Evolutionary conservation across 768 basidiomycete species (phyloP).

Genomic region (Tulasnella sp.): DNA sequence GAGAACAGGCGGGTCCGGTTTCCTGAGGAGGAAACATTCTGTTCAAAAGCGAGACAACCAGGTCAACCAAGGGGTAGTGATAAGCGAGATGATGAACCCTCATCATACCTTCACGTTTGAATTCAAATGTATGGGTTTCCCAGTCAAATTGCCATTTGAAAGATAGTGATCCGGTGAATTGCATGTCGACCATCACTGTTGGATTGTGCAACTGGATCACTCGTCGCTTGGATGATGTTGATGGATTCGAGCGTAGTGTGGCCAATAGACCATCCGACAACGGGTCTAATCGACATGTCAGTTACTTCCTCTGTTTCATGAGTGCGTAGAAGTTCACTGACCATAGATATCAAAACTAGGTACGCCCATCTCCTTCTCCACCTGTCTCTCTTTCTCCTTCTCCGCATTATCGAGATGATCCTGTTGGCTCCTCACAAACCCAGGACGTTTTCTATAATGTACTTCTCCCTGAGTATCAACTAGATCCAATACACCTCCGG

Average conservation of each 20-base stretch:
- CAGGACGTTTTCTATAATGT: conserved; percentile 64
- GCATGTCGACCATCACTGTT: conserved; percentile 52
- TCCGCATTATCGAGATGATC: conserved; percentile 21
- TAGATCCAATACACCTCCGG: conserved; percentile 50
- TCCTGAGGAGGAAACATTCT: conserved; percentile 60
- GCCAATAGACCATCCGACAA: conserved; percentile 57
- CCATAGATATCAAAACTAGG: not conserved
- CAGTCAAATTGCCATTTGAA: conserved; percentile 72
- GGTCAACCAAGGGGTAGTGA: conserved; percentile 57
- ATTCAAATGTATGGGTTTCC: conserved; percentile 50
- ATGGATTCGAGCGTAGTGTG: conserved; percentile 48
- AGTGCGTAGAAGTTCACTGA: not conserved
- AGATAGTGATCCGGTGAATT: conserved; percentile 52
- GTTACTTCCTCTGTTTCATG: too few species aligned
- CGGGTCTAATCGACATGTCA: too few species aligned
- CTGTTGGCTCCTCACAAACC: too few species aligned
- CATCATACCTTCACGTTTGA: conserved; percentile 5
- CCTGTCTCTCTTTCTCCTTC: conserved; percentile 2
- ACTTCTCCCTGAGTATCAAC: conserved; percentile 46
- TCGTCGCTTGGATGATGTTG: conserved; percentile 55
- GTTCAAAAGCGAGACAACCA: not conserved
- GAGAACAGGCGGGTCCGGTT: conserved; percentile 77
- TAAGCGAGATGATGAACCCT: not conserved
- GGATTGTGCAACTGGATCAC: conserved; percentile 67
- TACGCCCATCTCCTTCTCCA: not conserved